Percentiles rank a stretch among this genome's conserved stretches.
phyloP scores from a whole-genome alignment of 257 asterid species.

The Penstemon newberryi region DNA sequence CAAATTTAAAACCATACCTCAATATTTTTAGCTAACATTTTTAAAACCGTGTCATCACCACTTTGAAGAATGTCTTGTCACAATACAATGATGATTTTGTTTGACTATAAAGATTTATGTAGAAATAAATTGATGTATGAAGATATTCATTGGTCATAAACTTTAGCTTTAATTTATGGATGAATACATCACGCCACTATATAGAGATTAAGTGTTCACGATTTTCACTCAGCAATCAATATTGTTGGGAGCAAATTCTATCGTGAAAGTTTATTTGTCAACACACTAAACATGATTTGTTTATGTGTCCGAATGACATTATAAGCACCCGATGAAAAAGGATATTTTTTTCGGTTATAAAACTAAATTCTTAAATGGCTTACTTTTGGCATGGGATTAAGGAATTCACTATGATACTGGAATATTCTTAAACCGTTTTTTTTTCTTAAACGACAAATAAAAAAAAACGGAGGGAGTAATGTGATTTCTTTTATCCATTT shows the following conservation, averaged over 20 bases:
- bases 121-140: background rate
- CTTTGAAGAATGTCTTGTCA: background rate
- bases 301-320: background rate
- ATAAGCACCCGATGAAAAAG: background rate
- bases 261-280: background rate
- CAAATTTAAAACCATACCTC: too few species aligned
- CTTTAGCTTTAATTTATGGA: slow-evolving; percentile 7
- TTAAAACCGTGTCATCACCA: slow-evolving; percentile 7
- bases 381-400: too few species aligned
- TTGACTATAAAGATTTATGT: slow-evolving; percentile 13
- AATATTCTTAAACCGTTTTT: too few species aligned
- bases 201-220: background rate
- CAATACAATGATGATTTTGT: background rate
- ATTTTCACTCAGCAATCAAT: too few species aligned
- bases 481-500: too few species aligned
- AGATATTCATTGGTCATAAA: background rate
- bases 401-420: too few species aligned
- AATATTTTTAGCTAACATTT: too few species aligned
- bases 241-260: too few species aligned
- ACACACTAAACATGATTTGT: background rate
- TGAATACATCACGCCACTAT: slow-evolving; percentile 9
- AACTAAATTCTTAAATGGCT: background rate
- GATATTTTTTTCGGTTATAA: background rate
- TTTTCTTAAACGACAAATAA: too few species aligned
- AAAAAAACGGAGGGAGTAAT: too few species aligned